Evolutionary conservation across 2,329 filamentous ascomycete species (phyloP).

Genomic region (Exophiala oligosperma): DNA sequence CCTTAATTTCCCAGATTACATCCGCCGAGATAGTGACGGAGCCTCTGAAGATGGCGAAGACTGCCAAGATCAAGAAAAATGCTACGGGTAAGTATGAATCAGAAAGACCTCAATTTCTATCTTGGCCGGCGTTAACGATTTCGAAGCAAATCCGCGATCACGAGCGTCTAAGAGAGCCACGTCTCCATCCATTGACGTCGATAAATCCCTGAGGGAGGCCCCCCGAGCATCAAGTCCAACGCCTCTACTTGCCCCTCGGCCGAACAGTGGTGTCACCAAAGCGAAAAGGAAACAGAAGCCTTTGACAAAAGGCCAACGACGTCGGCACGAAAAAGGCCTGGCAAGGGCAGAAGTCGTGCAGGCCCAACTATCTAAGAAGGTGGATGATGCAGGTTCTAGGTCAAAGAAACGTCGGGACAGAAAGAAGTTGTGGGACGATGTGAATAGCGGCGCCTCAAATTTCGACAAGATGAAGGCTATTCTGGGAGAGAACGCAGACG

Average conservation of each 20-base stretch:
- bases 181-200: constrained; percentile 54
- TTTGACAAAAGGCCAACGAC: constrained; percentile 53
- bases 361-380: constrained; percentile 58
- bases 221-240: constrained; percentile 39
- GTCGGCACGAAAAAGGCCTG: constrained; percentile 55
- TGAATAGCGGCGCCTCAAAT: constrained; percentile 36
- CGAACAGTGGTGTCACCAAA: constrained; percentile 53
- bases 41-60: constrained; percentile 28
- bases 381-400: constrained; percentile 52
- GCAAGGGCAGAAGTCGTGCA: constrained; percentile 56
- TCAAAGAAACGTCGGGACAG: constrained; percentile 49
- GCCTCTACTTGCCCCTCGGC: constrained; percentile 44
- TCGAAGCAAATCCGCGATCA: constrained; percentile 56
- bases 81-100: constrained; percentile 5
- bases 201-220: constrained; percentile 49
- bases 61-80: constrained; percentile 14
- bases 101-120: neutral
- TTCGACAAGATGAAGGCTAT: constrained; percentile 24
- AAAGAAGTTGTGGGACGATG: constrained; percentile 47
- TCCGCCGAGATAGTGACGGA: neutral
- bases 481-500: constrained; percentile 47
- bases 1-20: neutral
- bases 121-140: neutral
- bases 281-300: constrained; percentile 51
- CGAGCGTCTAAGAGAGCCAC: constrained; percentile 59